Percentiles rank a stretch among this genome's conserved stretches.
Evolutionary conservation across 2,329 filamentous ascomycete species (phyloP).

Genomic region (Beauveria sp.): DNA sequence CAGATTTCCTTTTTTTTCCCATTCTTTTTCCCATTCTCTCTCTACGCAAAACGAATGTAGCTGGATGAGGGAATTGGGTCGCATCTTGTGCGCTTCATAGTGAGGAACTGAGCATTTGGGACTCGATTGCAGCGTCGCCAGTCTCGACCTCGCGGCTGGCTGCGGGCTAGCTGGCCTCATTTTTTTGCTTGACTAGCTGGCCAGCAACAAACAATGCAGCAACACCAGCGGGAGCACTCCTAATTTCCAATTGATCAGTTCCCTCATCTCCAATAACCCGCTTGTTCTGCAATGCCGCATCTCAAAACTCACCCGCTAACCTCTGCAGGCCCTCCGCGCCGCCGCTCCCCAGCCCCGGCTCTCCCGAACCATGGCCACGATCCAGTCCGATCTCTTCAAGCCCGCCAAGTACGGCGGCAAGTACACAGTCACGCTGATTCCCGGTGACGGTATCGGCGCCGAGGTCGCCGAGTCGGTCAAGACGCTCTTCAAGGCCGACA

Average conservation of each 20-base stretch:
- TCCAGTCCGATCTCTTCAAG: constrained; percentile 96
- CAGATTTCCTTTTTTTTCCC: neutral
- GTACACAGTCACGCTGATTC: constrained; percentile 97
- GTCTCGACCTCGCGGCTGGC: neutral
- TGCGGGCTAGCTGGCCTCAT: neutral
- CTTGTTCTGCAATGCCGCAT: neutral
- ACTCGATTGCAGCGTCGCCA: neutral
- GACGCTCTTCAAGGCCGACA: constrained; percentile 99
- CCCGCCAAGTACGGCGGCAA: constrained; percentile 98
- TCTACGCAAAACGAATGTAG: neutral
- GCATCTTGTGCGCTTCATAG: neutral
- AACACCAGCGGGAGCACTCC: neutral
- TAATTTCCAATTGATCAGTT: neutral
- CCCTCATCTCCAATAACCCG: too few species aligned
- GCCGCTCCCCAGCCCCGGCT: constrained; percentile 37
- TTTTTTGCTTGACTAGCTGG: neutral
- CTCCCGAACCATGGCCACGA: constrained; percentile 62
- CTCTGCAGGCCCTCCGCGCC: constrained; percentile 42
- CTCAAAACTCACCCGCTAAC: constrained; percentile 1
- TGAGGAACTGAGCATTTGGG: neutral
- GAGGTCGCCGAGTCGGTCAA: constrained; percentile 98
- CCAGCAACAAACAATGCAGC: neutral
- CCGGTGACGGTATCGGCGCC: constrained; percentile 96
- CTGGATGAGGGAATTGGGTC: neutral
- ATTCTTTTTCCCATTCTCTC: neutral